Evolutionary conservation across 2,329 filamentous ascomycete species (phyloP), one percentile per base, ranked within the genome.

Genomic region (Sclerotinia trifoliorum): DNA sequence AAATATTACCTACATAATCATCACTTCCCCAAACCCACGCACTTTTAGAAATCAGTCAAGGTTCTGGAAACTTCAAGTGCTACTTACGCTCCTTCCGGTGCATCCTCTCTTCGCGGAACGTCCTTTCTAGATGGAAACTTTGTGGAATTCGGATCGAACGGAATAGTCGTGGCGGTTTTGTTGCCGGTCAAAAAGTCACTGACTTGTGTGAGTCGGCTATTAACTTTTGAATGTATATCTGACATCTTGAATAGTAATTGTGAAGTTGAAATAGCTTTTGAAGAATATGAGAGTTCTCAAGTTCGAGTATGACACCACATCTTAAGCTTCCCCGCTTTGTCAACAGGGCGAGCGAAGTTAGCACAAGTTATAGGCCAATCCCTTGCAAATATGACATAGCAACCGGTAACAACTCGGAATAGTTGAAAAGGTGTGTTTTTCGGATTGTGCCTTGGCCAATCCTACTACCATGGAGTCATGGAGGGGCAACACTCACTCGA

Each of bases 1-100:
- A 2, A 32, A 29, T 10, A 56, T 26, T 61, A 48, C 69, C 56
- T 60, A 77, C 74, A 69, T 74, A 74, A 52, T 77, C 75, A 54
- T 77, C 71, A 55, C 71, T 70, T 26, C 75, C 75, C 75, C 75
- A 77, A n/a, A 76, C 74, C 75, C 75, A 77, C 35, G 74, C 73
- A 65, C 74, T 76, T 44, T 26, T 67, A 15, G 8, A 57, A 8
- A 24, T 60, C 29, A 63, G 57, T 35, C 13, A 42, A 63, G 24
- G 35, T 54, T 35, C 11, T 17, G n/a, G 26, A 46, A 55, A 35
- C 21, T 17, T 5, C 11, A 58, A 8, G 8, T 60, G 17, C 1
- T 24, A 73, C 74, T 72, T 68, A 75, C 72, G 74, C 74, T 70
- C 72, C 75, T 32, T 73, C 69, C 6, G 75, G 75, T 44, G 73